Conservation (phyloP, 306 rosid genomes). For the Quillaja saponaria region DNA sequence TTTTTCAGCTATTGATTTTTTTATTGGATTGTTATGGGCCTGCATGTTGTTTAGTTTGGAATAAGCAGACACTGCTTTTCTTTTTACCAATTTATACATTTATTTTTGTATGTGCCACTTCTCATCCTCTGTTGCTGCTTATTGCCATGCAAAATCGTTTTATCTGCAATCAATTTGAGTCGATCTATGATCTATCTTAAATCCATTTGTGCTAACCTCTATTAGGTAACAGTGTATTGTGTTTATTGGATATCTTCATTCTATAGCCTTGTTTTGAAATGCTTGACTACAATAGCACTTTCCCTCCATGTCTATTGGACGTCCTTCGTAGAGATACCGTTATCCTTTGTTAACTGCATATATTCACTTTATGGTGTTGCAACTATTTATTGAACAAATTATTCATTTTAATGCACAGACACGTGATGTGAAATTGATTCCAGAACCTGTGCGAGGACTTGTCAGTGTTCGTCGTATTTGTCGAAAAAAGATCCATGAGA, state of each 20-base stretch:
- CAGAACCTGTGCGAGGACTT: conserved; percentile 60
- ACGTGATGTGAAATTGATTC: conserved; percentile 78
- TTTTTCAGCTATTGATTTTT: no score
- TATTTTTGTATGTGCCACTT: no score
- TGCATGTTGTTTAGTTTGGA: no score
- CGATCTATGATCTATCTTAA: neutral
- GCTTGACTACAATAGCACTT: neutral
- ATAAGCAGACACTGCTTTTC: no score
- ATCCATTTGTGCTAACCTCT: neutral
- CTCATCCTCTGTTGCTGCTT: no score
- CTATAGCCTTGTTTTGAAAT: neutral
- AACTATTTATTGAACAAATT: conserved; percentile 22
- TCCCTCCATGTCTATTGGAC: neutral
- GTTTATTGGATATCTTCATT: neutral
- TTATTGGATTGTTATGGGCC: no score
- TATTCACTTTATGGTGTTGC: neutral
- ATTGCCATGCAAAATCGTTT: neutral
- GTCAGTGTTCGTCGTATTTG: conserved; percentile 65
- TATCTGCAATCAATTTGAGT: neutral
- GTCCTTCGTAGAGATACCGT: neutral
- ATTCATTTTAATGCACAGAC: conserved; percentile 45
- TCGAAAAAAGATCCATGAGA: conserved; percentile 77
- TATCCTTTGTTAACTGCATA: neutral
- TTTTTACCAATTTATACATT: neutral
- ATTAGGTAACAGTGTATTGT: no score